Percentiles rank a stretch among this genome's conserved stretches.
These are phyloP conservation scores for Daldinia loculata DNA, from an alignment of 495 filamentous ascomycete genomes.

Conservation along the genomic window DNA sequence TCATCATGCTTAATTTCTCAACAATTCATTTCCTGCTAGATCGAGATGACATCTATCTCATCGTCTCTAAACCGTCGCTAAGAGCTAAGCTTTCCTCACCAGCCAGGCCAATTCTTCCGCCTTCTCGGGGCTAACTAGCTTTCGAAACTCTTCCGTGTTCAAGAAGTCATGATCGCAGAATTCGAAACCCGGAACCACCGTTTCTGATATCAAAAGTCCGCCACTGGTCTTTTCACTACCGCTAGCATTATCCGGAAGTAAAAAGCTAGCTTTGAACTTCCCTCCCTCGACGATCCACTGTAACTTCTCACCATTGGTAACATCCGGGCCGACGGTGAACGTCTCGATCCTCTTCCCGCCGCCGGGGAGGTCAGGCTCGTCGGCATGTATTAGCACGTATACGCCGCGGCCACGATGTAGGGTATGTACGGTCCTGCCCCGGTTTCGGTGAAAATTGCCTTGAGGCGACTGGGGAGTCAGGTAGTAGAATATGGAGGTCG, in stretches of 20 bases:
- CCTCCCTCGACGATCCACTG: slow-evolving; percentile 77
- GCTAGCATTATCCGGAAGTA: slow-evolving; percentile 58
- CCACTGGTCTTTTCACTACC: slow-evolving; percentile 44
- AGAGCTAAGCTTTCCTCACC: slow-evolving; percentile 28
- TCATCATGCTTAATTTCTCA: background rate
- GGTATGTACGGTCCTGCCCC: slow-evolving; percentile 67
- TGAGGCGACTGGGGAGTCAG: slow-evolving; percentile 14
- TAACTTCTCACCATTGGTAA: slow-evolving; percentile 64
- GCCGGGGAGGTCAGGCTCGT: slow-evolving; percentile 24
- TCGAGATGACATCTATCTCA: background rate
- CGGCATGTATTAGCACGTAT: slow-evolving; percentile 67
- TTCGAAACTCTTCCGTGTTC: slow-evolving; percentile 49
- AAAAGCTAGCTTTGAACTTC: slow-evolving; percentile 68
- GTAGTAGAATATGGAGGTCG: slow-evolving; percentile 25
- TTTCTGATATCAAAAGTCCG: slow-evolving; percentile 71
- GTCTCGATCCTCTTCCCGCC: slow-evolving; percentile 62
- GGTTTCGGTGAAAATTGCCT: slow-evolving; percentile 69
- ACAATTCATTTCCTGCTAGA: background rate
- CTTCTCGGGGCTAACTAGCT: slow-evolving; percentile 59
- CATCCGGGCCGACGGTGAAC: slow-evolving; percentile 63
- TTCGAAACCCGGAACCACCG: slow-evolving; percentile 73
- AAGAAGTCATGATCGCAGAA: slow-evolving; percentile 71
- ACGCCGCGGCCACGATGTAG: slow-evolving; percentile 57
- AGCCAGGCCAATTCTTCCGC: slow-evolving; percentile 57
- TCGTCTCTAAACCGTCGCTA: background rate